phyloP scores from a whole-genome alignment of 139 green algal species.

The Chlamydomonas sp. region DNA sequence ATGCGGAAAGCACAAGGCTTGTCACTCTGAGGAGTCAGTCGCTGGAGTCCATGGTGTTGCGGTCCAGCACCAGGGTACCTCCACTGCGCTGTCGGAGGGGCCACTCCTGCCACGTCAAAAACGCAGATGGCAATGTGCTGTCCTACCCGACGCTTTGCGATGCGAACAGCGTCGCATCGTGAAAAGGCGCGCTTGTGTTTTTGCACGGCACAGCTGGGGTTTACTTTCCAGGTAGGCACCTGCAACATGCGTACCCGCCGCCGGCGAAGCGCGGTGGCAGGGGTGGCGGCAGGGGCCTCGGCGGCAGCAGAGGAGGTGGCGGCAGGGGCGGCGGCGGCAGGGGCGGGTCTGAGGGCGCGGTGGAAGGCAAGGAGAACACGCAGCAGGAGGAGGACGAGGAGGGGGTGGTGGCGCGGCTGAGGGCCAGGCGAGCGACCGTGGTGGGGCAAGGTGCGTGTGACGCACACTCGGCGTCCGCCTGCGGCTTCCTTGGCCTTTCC shows the following conservation, averaged over 20 bases:
- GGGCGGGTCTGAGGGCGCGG: background rate
- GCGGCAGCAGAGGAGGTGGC: background rate
- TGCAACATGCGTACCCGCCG: background rate
- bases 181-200: background rate
- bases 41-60: background rate
- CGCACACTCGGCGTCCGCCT: background rate
- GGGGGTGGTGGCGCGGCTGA: conserved; percentile 2
- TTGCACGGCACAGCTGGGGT: background rate
- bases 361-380: background rate
- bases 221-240: conserved; percentile 13
- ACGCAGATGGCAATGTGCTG: conserved; percentile 2
- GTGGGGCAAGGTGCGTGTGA: background rate
- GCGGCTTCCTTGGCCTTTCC: no score
- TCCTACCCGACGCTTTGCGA: background rate
- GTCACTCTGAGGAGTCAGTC: no score
- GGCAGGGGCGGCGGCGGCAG: background rate
- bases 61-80: no score
- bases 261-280: background rate
- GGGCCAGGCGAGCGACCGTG: background rate
- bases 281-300: no score
- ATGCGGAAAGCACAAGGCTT: background rate
- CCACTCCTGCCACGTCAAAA: background rate
- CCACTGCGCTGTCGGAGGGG: no score
- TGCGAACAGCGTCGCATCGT: background rate
- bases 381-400: background rate